Evolutionary conservation across 208 protist genomes (phyloP).

Genomic region (Acanthamoeba lenticulata): DNA sequence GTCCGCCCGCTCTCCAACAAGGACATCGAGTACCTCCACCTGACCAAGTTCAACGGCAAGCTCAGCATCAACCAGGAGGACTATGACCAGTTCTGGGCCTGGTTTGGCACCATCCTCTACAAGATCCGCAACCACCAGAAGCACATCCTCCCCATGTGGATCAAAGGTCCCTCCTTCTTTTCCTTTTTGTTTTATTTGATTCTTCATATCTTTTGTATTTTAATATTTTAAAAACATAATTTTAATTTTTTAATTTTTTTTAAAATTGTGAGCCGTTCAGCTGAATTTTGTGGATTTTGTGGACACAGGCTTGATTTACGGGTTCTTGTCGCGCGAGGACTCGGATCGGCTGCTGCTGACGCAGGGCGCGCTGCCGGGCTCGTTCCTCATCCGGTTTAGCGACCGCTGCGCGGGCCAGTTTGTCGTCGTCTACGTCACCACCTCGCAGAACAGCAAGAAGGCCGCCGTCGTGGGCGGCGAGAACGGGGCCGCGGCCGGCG

Average conservation of each 20-base stretch:
- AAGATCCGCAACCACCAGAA: constrained; percentile 63
- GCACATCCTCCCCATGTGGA: constrained; percentile 67
- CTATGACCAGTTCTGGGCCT: constrained; percentile 61
- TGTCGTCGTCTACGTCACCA: constrained; percentile 51
- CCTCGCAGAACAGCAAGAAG: not conserved
- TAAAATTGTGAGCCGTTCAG: too few species aligned
- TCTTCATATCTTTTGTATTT: too few species aligned
- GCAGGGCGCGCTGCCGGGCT: constrained; percentile 39
- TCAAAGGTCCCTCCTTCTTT: not conserved
- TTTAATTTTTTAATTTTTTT: too few species aligned
- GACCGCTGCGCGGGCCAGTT: constrained; percentile 53
- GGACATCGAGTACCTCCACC: constrained; percentile 62
- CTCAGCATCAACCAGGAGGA: constrained; percentile 60
- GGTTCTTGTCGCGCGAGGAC: constrained; percentile 46
- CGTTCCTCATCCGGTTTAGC: constrained; percentile 60
- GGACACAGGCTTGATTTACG: constrained; percentile 19
- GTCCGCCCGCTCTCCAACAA: constrained; percentile 47
- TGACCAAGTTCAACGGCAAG: constrained; percentile 55
- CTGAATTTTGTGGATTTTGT: not conserved
- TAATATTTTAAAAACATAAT: too few species aligned
- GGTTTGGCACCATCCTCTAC: constrained; percentile 62
- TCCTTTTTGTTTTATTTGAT: not conserved
- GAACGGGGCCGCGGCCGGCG: not conserved
- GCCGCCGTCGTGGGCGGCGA: too few species aligned
- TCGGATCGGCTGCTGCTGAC: constrained; percentile 38